phyloP scores from a whole-genome alignment of 2,329 filamentous ascomycete genomes.

The Zarea fungicola region DNA sequence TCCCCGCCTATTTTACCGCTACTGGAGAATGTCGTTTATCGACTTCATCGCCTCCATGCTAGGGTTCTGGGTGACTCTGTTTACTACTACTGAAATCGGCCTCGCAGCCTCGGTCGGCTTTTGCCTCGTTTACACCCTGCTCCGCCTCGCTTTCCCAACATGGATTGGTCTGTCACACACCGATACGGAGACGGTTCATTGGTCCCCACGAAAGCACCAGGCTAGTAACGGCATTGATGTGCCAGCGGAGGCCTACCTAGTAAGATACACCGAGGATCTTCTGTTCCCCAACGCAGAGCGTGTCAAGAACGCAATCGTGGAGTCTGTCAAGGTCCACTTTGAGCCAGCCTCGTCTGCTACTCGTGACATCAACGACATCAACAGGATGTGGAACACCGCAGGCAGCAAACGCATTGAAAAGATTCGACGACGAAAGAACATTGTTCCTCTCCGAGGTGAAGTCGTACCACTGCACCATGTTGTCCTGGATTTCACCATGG shows the following conservation, averaged over 20 bases:
- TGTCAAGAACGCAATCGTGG: slow-evolving; percentile 43
- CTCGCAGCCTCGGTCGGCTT: slow-evolving; percentile 57
- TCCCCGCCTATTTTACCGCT: slow-evolving; percentile 54
- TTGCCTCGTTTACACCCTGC: slow-evolving; percentile 56
- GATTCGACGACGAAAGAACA: slow-evolving; percentile 36
- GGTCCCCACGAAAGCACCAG: slow-evolving; percentile 19
- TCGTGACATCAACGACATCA: slow-evolving; percentile 33
- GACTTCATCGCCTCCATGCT: slow-evolving; percentile 61
- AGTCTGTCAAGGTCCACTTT: slow-evolving; percentile 38
- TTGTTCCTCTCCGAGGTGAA: slow-evolving; percentile 28
- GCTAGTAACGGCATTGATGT: slow-evolving; percentile 22
- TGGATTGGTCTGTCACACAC: slow-evolving; percentile 28
- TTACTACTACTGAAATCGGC: slow-evolving; percentile 55
- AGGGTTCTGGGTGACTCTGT: slow-evolving; percentile 59
- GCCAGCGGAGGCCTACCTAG: slow-evolving; percentile 47
- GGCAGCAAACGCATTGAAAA: slow-evolving; percentile 41
- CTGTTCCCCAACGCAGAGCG: slow-evolving; percentile 58
- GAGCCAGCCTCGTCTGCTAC: slow-evolving; percentile 38
- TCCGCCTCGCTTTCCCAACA: slow-evolving; percentile 52
- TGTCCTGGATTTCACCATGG: slow-evolving; percentile 46
- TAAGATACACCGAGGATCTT: slow-evolving; percentile 51
- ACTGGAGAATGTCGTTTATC: slow-evolving; percentile 59
- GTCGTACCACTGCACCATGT: slow-evolving; percentile 39
- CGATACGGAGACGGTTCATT: slow-evolving; percentile 25
- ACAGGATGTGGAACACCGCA: slow-evolving; percentile 51